These are phyloP conservation scores for Paramecium sonneborni DNA, from an alignment of 73 alveolate species.

Conservation along the genomic window DNA sequence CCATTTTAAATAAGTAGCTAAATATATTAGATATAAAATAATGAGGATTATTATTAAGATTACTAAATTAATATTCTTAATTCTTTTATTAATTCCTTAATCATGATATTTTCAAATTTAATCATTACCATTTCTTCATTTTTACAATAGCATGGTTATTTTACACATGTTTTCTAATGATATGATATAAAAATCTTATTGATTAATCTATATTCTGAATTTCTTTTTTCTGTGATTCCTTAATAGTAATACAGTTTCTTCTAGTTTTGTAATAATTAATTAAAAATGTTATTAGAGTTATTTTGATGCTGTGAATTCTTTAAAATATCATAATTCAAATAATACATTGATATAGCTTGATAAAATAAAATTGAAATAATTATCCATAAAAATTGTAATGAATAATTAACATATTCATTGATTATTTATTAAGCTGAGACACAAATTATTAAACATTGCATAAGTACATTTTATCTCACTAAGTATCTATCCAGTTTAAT, in stretches of 20 bases:
- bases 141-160: neutral
- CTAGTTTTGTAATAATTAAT: neutral
- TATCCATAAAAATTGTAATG: neutral
- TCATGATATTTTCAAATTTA: neutral
- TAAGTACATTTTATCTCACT: neutral
- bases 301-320: neutral
- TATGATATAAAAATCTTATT: neutral
- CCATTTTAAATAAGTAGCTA: neutral
- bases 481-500: neutral
- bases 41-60: neutral
- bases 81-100: neutral
- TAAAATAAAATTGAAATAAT: neutral
- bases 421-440: neutral
- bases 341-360: neutral
- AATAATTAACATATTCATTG: neutral
- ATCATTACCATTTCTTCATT: neutral
- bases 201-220: neutral
- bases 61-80: neutral
- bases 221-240: neutral
- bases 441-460: neutral
- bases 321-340: neutral
- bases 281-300: neutral
- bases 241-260: neutral
- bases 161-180: neutral
- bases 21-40: neutral